Base-by-base conservation (phyloP, 176 grass and related monocot genomes). In the Triticum dicoccoides region DNA sequence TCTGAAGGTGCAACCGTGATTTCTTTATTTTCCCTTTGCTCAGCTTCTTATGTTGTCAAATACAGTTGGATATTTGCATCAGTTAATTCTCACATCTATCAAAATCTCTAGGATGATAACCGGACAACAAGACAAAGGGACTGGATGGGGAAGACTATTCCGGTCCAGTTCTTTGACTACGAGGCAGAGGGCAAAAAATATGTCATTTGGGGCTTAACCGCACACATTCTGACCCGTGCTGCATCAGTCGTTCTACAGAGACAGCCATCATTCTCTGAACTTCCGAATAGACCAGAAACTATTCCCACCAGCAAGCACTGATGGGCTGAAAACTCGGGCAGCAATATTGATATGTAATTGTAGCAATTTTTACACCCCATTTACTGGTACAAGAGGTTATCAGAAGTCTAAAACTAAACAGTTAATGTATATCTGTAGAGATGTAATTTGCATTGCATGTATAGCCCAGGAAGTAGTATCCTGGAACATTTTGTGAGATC, bases 171-270 rank as follows among this genome's bases (percentile, higher is more conserved):
- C 64, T 98, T 98, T 2, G 90, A 98, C 75, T 96, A 90, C 24
- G 47, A 80, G 27, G 47, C 88, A 47, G 90, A 81, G 0, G 82
- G 79, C 79, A 88, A 91, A 74, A 90, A 24, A 27, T 96, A 92
- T 85, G 73, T 98, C 69, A 98, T 98, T 42, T 98, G 96, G 96
- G 96, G 96, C 25, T 56, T 98, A 82, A 98, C 96, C 12, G 96
- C 96, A 5, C 80, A 86, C 82, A 96, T 98, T 52, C 33, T 98
- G 63, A 94, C 91, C n/a, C 93, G 93, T 18, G 92, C 90, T 0
- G 96, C 96, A 54, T 89, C 96, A 61, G 66, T 96, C 35, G 58
- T 98, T 76, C 88, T 91, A 71, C 82, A 83, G 80, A 90, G 88
- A 54, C 59, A 91, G 27, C 96, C 93, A 87, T 92, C 91, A 15